phyloP scores from a whole-genome alignment of 305 asterid species.

The Fraxinus latifolia region DNA sequence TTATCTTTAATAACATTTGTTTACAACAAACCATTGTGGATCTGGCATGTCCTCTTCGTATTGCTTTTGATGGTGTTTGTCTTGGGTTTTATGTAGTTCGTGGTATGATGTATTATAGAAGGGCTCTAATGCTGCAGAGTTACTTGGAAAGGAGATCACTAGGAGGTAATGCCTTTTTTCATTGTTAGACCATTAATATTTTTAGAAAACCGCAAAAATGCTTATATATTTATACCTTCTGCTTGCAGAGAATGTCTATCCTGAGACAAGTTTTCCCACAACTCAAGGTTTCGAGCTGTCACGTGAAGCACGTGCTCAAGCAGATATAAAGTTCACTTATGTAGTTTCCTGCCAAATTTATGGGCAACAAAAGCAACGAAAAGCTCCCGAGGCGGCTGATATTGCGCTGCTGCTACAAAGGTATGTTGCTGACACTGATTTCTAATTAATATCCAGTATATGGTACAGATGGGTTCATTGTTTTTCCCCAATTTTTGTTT shows the following conservation, averaged over 20 bases:
- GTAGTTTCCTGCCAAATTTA: conserved; percentile 97
- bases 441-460: background rate
- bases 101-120: conserved; percentile 99
- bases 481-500: background rate
- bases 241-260: conserved; percentile 48
- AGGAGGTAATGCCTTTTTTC: conserved; percentile 59
- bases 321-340: conserved; percentile 91
- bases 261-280: conserved; percentile 47
- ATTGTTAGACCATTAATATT: background rate
- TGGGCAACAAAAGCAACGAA: conserved; percentile 95
- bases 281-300: conserved; percentile 81
- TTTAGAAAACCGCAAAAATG: conserved; percentile 17
- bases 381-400: conserved; percentile 95
- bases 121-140: conserved; percentile 96
- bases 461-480: background rate
- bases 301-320: conserved; percentile 93
- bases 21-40: background rate
- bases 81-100: conserved; percentile 60
- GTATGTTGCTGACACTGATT: conserved; percentile 34
- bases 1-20: conserved; percentile 9
- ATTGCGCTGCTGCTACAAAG: conserved; percentile 86
- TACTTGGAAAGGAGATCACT: conserved; percentile 72
- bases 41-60: conserved; percentile 10
- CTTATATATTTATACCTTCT: conserved; percentile 23
- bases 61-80: conserved; percentile 12